A percentile compares a stretch with the other conserved stretches of the same genome.
These are phyloP conservation scores for Fusarium buharicum DNA, from an alignment of 2,329 filamentous ascomycete species.

Conservation along the genomic window DNA sequence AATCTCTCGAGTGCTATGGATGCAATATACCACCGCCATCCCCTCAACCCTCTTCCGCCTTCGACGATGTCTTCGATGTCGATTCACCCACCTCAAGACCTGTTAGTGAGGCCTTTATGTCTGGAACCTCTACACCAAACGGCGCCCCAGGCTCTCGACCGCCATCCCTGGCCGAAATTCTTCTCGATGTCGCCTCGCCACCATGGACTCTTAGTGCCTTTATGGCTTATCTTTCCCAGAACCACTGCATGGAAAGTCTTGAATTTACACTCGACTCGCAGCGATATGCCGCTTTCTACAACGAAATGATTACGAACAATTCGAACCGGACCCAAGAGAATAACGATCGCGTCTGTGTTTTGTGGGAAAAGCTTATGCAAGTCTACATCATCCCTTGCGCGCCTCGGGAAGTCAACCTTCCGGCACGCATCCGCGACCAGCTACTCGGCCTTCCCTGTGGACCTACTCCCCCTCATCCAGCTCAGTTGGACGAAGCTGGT, in stretches of 20 bases:
- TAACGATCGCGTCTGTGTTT: constrained; percentile 75
- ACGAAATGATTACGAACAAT: constrained; percentile 54
- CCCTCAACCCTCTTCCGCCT: constrained; percentile 57
- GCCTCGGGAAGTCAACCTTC: constrained; percentile 89
- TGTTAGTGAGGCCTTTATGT: constrained; percentile 59
- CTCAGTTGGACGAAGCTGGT: constrained; percentile 82
- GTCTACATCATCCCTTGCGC: constrained; percentile 90
- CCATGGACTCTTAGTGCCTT: constrained; percentile 94
- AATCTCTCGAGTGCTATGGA: constrained; percentile 57
- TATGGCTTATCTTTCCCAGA: constrained; percentile 95
- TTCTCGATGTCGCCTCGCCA: constrained; percentile 84
- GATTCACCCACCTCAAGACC: constrained; percentile 58
- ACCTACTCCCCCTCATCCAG: constrained; percentile 75
- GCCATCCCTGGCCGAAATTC: constrained; percentile 85
- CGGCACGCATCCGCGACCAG: constrained; percentile 83
- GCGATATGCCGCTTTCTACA: constrained; percentile 75
- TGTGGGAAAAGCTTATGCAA: constrained; percentile 89
- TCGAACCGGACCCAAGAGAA: constrained; percentile 54
- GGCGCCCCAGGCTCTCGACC: constrained; percentile 50
- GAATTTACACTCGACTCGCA: constrained; percentile 97
- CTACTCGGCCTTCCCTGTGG: constrained; percentile 69
- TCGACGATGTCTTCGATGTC: constrained; percentile 60
- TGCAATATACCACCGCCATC: constrained; percentile 56
- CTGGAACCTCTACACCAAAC: constrained; percentile 52
- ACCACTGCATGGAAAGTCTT: constrained; percentile 94